A percentile compares a stretch with the other conserved stretches of the same genome.
Evolutionary conservation across 176 grass and related monocot genomes (phyloP).

Genomic region (Ensete ventricosum): DNA sequence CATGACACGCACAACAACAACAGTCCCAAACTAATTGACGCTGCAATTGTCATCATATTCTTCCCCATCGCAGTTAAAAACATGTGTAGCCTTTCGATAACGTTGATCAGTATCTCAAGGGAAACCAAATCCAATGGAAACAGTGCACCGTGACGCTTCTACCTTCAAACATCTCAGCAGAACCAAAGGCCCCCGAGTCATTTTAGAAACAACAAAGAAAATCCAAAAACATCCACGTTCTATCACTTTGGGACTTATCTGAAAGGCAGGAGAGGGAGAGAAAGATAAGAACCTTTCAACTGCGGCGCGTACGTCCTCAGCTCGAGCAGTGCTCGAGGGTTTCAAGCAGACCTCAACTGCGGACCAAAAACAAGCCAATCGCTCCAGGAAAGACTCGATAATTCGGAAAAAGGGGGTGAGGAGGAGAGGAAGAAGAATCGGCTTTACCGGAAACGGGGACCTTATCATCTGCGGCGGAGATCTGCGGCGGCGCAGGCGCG

Average conservation of each 20-base stretch:
- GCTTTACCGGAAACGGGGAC: conserved; percentile 61
- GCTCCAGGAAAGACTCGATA: conserved; percentile 12
- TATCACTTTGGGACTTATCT: not conserved
- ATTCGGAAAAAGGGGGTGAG: not conserved
- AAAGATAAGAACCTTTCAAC: conserved; percentile 62
- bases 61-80: not conserved
- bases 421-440: not conserved
- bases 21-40: no score
- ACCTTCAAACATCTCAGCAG: no score
- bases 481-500: not conserved
- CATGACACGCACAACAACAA: no score
- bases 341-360: conserved; percentile 89
- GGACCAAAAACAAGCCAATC: conserved; percentile 13
- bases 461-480: conserved; percentile 44
- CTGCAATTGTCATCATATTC: no score
- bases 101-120: not conserved
- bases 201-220: not conserved
- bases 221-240: not conserved
- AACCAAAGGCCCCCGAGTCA: not conserved
- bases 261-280: not conserved
- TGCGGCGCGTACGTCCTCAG: conserved; percentile 44
- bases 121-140: not conserved
- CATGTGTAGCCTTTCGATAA: not conserved
- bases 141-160: no score
- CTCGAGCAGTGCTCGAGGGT: conserved; percentile 49